Percentiles rank a stretch among this genome's conserved stretches.
Conservation (phyloP, 768 basidiomycete species). For the Gymnopilus junonius region DNA sequence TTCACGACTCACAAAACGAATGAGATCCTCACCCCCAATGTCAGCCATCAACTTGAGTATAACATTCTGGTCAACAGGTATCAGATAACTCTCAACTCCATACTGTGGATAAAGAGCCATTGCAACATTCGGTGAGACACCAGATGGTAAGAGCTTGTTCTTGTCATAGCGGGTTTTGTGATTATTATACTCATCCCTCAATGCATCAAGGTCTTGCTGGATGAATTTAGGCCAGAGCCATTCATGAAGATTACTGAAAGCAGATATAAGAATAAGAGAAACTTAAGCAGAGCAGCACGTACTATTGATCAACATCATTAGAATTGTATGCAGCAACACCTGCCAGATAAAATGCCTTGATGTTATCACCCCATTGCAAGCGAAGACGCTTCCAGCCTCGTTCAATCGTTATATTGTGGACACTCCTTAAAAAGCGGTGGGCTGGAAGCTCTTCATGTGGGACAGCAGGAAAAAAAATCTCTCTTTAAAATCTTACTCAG, state of each 20-base stretch:
- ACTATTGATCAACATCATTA: not conserved
- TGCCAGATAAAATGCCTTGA: not conserved
- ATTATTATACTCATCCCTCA: too few species aligned
- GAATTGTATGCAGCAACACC: not conserved
- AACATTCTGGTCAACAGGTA: not conserved
- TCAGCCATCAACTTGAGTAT: not conserved
- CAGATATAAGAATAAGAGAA: not conserved
- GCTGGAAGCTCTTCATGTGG: constrained; percentile 6
- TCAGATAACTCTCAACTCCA: not conserved
- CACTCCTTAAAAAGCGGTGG: constrained; percentile 25
- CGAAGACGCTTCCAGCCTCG: not conserved
- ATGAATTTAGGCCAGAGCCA: not conserved
- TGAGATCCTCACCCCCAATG: too few species aligned
- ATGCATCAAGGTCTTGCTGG: too few species aligned
- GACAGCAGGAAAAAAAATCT: not conserved
- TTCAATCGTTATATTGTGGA: not conserved
- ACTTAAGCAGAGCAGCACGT: not conserved
- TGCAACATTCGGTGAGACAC: too few species aligned
- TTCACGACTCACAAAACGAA: too few species aligned
- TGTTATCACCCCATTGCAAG: not conserved
- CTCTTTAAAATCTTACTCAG: not conserved
- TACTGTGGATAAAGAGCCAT: too few species aligned
- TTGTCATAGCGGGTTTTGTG: too few species aligned
- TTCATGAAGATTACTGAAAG: not conserved
- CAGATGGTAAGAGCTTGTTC: too few species aligned